Base-by-base conservation (phyloP, 1,139 yeast genomes). In the Kluyveromyces sp. region DNA sequence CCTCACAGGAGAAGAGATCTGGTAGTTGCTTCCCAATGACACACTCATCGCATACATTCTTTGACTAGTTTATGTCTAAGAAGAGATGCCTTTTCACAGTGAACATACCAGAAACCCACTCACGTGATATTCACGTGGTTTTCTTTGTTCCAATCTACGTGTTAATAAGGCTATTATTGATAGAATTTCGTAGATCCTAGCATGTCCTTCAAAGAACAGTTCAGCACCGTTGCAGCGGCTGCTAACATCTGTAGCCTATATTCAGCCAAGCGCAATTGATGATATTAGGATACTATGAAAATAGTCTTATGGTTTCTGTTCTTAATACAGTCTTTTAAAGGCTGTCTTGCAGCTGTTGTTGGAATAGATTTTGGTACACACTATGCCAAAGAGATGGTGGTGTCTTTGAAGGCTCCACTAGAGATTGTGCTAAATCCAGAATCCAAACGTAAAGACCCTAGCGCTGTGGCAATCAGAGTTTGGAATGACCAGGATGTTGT, bases 341-440 rank as follows among this genome's bases (percentile, higher is more conserved):
- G 46, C 2, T 57, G 60, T 1, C 51, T 61, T 2, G 75, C 76
- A 7, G 94, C 95, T 2, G 75, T 92, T 15, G 67, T 92, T 41
- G 97, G 96, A 22, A 71, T 92, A 38, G 99, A 92, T 63, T 82
- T 76, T 59, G 98, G 99, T 43, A 83, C 85, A 47, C 94, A 88
- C 58, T 84, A 73, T 69, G 78, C 92, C 31, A 92, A 94, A 62
- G 87, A 95, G 1, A 86, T 83, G 41, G 70, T 92, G 43, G 83
- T 94, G 39, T 96, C 96, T 0, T 97, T 97, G 0, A 87, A 89
- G 8, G 78, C 88, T 26, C 83, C 89, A 16, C 81, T 88, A 60
- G 98, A 92, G 57, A 75, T 92, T 40, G 83, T 92, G 11, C 68
- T 92, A 48, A 86, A 96, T 3, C 83, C 86, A 34, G 97, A 92